Base-by-base conservation (phyloP, 441 rosid genomes). In the Biscutella laevigata region DNA sequence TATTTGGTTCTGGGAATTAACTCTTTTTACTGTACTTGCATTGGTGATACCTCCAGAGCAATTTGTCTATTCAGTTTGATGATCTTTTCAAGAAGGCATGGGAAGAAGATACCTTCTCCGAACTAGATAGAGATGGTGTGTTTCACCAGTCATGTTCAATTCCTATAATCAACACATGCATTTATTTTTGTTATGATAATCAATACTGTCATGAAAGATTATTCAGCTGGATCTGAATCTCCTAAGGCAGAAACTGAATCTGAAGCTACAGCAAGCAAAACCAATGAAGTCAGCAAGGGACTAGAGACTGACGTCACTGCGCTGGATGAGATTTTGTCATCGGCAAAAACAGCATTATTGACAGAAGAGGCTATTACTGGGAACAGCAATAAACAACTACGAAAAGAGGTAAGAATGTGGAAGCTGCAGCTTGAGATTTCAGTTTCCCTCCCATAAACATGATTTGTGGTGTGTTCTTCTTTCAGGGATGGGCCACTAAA, bases 81-180 rank as follows among this genome's bases (percentile, higher is more conserved):
- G 92, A 88, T 66, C 77, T 92, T 68, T 81, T 92, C 74, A 76
- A 77, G 66, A 82, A 73, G 73, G 95, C 91, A 29, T 92, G 95
- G 98, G 97, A 92, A 74, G 95, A 86, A 59, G 91, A 77, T 60
- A 52, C 57, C 36, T 70, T 57, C 52, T 62, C 74, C 34, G 81
- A 74, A 60, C 48, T 40, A 52, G 91, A 69, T 66, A 73, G 43
- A 59, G 91, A 80, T 65, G 84, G 97, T 92, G 68, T 54, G 81
- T 70, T 27, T 24, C 32, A 56, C 63, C 50, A 51, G 21, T 56
- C 15, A 68, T 38, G 21, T 15, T 67, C 11, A 25, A 35, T 24
- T 45, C 7, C 16, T 56, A 17, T 52, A 42, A 29, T 39, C 17
- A 6, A 15, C 42, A 33, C 30, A 21, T 42, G 16, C 20, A 37